Percentiles rank a stretch among this genome's conserved stretches.
Conservation (phyloP, 257 asterid genomes). For the Salvia rosmarinus region DNA sequence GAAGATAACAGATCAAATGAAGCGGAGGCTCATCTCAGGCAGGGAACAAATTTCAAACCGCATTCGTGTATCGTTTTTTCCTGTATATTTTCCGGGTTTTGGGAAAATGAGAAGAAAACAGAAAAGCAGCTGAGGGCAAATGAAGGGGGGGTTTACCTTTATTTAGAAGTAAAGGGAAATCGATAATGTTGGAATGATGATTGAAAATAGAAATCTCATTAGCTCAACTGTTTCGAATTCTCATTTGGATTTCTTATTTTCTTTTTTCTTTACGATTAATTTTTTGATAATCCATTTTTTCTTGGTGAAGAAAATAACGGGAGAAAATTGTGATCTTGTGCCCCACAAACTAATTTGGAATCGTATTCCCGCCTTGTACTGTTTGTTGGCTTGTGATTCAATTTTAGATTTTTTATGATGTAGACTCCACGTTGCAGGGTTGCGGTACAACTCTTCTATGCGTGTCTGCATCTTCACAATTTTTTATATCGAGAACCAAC, state of each 20-base stretch:
- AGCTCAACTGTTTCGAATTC: neutral
- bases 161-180: slow-evolving; percentile 42
- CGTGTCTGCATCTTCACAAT: too few species aligned
- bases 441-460: slow-evolving; percentile 1
- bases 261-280: neutral
- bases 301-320: neutral
- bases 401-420: slow-evolving; percentile 5
- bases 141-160: slow-evolving; percentile 32
- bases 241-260: neutral
- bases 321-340: slow-evolving; percentile 29
- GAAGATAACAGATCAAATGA: slow-evolving; percentile 37
- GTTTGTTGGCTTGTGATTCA: slow-evolving; percentile 23
- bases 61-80: neutral
- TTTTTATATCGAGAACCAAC: too few species aligned
- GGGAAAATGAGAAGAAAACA: slow-evolving; percentile 25
- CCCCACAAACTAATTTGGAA: slow-evolving; percentile 47
- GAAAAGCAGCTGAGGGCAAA: slow-evolving; percentile 35
- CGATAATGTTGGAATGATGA: slow-evolving; percentile 36
- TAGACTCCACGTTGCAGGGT: slow-evolving; percentile 19
- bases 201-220: slow-evolving; percentile 32
- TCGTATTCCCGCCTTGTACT: slow-evolving; percentile 71
- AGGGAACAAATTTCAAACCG: slow-evolving; percentile 35
- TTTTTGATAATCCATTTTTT: neutral
- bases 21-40: slow-evolving; percentile 29
- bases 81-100: slow-evolving; percentile 3